Percentiles rank a stretch among this genome's conserved stretches.
Evolutionary conservation across 2,329 filamentous ascomycete species (phyloP).

Genomic region (Arthrinium phaeospermum): DNA sequence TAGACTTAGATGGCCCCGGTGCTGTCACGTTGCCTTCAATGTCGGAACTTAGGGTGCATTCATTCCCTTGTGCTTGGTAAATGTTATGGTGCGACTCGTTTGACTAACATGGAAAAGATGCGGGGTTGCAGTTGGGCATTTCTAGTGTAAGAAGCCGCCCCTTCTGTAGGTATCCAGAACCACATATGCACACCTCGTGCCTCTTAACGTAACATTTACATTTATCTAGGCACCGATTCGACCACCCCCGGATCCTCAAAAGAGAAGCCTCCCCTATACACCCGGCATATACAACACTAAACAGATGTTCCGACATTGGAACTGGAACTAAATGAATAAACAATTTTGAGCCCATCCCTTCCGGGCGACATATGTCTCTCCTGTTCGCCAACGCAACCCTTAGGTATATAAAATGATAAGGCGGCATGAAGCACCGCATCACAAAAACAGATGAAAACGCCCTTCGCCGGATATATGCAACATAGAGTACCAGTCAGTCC

Average conservation of each 20-base stretch:
- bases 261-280: not conserved
- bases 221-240: not conserved
- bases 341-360: not conserved
- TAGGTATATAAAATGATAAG: not conserved
- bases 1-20: not conserved
- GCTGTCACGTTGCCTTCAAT: too few species aligned
- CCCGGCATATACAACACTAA: too few species aligned
- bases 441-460: not conserved
- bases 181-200: not conserved
- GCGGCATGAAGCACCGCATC: not conserved
- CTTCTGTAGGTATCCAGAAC: not conserved
- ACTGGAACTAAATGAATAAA: not conserved
- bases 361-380: not conserved
- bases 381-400: not conserved
- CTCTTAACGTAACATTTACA: not conserved
- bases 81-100: not conserved
- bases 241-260: not conserved
- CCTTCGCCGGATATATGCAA: slow-evolving; percentile 10
- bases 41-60: not conserved
- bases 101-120: not conserved
- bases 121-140: slow-evolving; percentile 2
- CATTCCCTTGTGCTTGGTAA: not conserved
- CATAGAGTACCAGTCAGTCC: not conserved
- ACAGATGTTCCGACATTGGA: too few species aligned
- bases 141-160: not conserved